phyloP scores from a whole-genome alignment of 495 filamentous ascomycete genomes.

The Monascus purpureus region DNA sequence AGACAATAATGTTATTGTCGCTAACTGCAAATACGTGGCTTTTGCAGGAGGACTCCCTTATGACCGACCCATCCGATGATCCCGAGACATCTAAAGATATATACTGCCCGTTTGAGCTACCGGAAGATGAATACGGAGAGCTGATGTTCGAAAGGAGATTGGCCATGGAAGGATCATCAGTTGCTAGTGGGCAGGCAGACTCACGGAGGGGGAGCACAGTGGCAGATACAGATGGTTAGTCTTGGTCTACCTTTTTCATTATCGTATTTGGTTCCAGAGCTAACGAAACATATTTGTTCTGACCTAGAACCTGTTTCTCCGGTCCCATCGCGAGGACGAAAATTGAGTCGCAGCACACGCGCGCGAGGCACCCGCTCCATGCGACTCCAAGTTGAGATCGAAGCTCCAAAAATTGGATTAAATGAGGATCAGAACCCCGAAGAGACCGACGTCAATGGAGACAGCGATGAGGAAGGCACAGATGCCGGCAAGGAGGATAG shows the following conservation, averaged over 20 bases:
- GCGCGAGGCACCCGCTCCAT: conserved; percentile 30
- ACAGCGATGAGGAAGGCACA: conserved; percentile 22
- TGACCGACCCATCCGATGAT: conserved; percentile 47
- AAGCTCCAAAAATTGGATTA: conserved; percentile 13
- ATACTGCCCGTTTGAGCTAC: conserved; percentile 62
- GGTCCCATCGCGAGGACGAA: conserved; percentile 31
- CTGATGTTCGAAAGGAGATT: conserved; percentile 55
- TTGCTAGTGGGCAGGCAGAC: conserved; percentile 31
- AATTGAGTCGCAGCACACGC: conserved; percentile 23
- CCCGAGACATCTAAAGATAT: conserved; percentile 38
- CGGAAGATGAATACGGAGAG: conserved; percentile 60
- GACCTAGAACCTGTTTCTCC: conserved; percentile 32
- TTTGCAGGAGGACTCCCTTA: conserved; percentile 33
- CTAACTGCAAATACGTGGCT: no score
- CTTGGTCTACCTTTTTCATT: not conserved
- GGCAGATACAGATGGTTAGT: conserved; percentile 41
- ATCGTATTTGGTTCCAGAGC: no score
- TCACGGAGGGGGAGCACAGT: conserved; percentile 31
- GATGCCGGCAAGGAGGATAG: conserved; percentile 14
- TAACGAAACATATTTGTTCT: conserved; percentile 3
- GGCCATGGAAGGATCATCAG: conserved; percentile 41
- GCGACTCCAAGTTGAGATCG: conserved; percentile 28
- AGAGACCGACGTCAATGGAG: conserved; percentile 25
- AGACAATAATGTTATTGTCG: no score
- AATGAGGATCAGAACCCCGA: conserved; percentile 32